These are phyloP conservation scores for Podospora australis DNA, from an alignment of 495 filamentous ascomycete genomes.

Conservation along the genomic window DNA sequence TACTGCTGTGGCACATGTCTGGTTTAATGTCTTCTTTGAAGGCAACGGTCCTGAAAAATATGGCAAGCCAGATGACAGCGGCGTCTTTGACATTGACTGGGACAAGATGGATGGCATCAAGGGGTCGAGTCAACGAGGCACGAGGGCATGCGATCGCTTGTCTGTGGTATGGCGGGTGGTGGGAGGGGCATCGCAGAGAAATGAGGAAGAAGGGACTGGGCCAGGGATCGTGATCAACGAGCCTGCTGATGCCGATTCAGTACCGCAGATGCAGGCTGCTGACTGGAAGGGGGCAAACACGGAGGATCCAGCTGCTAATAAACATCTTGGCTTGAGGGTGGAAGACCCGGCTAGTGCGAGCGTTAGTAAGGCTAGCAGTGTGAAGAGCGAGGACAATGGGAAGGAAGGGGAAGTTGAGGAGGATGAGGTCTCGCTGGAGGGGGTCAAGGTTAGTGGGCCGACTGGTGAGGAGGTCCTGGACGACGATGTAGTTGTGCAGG, in stretches of 20 bases:
- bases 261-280: conserved; percentile 59
- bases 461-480: conserved; percentile 24
- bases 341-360: conserved; percentile 53
- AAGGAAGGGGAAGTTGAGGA: not conserved
- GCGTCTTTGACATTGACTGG: conserved; percentile 55
- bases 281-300: conserved; percentile 60
- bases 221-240: conserved; percentile 46
- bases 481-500: not conserved
- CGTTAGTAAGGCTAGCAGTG: conserved; percentile 56
- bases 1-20: conserved; percentile 86
- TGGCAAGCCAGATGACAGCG: conserved; percentile 41
- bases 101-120: conserved; percentile 62
- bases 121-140: conserved; percentile 73
- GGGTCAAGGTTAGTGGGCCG: conserved; percentile 29
- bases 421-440: conserved; percentile 21
- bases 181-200: conserved; percentile 23
- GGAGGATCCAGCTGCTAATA: conserved; percentile 41
- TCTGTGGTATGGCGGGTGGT: conserved; percentile 70
- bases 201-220: conserved; percentile 6
- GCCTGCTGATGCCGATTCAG: conserved; percentile 54
- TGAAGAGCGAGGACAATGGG: conserved; percentile 23
- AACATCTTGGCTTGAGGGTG: conserved; percentile 59
- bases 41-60: conserved; percentile 61
- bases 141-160: conserved; percentile 71
- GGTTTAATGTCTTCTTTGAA: conserved; percentile 95